Conservation (phyloP, 805 yeast species). For the Wickerhamiella hasegawae region DNA sequence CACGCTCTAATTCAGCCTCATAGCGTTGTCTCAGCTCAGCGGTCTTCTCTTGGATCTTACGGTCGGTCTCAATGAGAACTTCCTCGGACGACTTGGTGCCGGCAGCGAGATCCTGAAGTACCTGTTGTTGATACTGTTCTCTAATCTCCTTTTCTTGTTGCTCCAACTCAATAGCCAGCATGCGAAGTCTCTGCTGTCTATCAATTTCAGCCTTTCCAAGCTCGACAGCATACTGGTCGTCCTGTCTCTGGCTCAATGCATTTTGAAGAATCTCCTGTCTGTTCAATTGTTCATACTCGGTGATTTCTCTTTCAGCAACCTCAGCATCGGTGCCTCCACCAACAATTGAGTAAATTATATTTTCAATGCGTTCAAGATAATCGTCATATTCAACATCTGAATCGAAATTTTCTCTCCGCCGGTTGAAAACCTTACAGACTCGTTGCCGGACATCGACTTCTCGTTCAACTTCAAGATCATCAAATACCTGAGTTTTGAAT, state of each 20-base stretch:
- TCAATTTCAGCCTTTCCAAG: constrained; percentile 58
- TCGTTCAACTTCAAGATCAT: constrained; percentile 74
- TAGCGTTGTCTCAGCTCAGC: constrained; percentile 47
- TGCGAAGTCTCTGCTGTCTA: constrained; percentile 31
- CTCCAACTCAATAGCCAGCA: constrained; percentile 47
- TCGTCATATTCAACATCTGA: constrained; percentile 45
- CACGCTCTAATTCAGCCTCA: constrained; percentile 24
- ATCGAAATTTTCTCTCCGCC: constrained; percentile 57
- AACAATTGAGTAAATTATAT: constrained; percentile 58
- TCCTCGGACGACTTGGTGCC: constrained; percentile 29
- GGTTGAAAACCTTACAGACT: constrained; percentile 63
- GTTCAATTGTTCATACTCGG: constrained; percentile 51
- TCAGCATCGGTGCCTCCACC: constrained; percentile 58
- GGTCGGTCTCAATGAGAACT: constrained; percentile 36
- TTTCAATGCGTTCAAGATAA: constrained; percentile 75
- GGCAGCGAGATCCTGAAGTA: constrained; percentile 36
- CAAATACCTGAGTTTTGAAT: constrained; percentile 86
- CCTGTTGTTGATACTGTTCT: constrained; percentile 36
- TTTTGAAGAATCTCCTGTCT: constrained; percentile 62
- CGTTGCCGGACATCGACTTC: constrained; percentile 83
- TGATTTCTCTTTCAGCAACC: constrained; percentile 36
- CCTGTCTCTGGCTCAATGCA: constrained; percentile 56
- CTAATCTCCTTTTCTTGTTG: constrained; percentile 32
- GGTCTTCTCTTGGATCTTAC: constrained; percentile 43
- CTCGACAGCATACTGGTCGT: constrained; percentile 44